These are phyloP conservation scores for Phytophthora pisi DNA, from an alignment of 352 stramenopile species.

Conservation along the genomic window DNA sequence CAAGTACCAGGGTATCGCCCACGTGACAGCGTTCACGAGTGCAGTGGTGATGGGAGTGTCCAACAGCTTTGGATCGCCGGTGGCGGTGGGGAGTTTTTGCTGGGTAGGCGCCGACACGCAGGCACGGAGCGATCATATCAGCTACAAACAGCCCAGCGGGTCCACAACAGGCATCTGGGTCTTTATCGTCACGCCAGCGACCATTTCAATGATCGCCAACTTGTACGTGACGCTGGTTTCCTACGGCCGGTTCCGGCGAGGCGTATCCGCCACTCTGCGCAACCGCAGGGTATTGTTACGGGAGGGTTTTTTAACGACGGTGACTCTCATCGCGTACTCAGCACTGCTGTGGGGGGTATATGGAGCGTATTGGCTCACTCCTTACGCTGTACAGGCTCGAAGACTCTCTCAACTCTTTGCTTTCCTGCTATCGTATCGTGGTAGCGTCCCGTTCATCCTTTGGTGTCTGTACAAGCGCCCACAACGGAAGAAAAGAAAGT, in stretches of 20 bases:
- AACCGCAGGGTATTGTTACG: conserved; percentile 62
- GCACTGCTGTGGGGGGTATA: conserved; percentile 73
- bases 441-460: conserved; percentile 72
- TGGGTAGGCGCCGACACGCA: conserved; percentile 62
- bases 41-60: conserved; percentile 59
- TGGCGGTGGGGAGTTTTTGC: conserved; percentile 74
- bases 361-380: conserved; percentile 64
- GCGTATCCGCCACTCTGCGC: conserved; percentile 63
- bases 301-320: conserved; percentile 73
- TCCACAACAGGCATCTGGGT: conserved; percentile 60
- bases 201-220: conserved; percentile 59
- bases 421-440: conserved; percentile 74
- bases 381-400: conserved; percentile 29
- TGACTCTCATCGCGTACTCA: conserved; percentile 73
- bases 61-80: conserved; percentile 57
- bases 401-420: conserved; percentile 63
- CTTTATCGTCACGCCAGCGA: conserved; percentile 66
- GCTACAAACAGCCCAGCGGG: conserved; percentile 28
- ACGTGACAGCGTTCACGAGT: conserved; percentile 42
- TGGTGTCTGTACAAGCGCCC: conserved; percentile 74
- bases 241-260: conserved; percentile 61
- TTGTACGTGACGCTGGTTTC: conserved; percentile 75
- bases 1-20: conserved; percentile 66
- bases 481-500: conserved; percentile 21
- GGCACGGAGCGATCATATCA: conserved; percentile 40